Conservation (phyloP, 345 rosid species). For the Linum usitatissimum region DNA sequence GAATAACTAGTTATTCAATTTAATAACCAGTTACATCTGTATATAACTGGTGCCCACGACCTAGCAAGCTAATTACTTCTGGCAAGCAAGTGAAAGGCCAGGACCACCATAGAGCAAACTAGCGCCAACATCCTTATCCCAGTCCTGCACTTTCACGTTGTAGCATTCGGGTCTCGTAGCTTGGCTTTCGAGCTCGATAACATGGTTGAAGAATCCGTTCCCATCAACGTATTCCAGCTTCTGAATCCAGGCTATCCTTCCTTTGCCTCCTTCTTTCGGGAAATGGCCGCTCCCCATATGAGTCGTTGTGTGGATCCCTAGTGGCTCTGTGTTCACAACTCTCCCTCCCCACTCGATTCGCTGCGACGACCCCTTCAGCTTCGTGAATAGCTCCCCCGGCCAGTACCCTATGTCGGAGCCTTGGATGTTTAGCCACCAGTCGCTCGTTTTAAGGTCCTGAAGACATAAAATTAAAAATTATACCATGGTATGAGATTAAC, state of each 20-base stretch:
- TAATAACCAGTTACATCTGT: no score
- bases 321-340: neutral
- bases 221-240: neutral
- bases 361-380: neutral
- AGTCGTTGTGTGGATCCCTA: neutral
- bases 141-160: neutral
- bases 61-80: no score
- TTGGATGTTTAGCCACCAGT: constrained; percentile 5
- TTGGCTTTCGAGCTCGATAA: no score
- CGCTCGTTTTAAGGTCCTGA: neutral
- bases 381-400: constrained; percentile 7
- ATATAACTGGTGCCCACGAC: no score
- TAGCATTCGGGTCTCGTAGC: neutral
- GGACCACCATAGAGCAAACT: neutral
- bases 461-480: no score
- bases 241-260: neutral
- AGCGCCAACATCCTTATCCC: neutral
- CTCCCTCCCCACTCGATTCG: constrained; percentile 6
- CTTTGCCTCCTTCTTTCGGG: neutral
- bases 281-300: neutral
- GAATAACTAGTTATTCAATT: no score
- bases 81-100: neutral
- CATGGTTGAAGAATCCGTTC: no score
- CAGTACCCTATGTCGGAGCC: constrained; percentile 7
- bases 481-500: no score